Conservation (phyloP, 768 basidiomycete genomes). For the Plicaturopsis crispa region DNA sequence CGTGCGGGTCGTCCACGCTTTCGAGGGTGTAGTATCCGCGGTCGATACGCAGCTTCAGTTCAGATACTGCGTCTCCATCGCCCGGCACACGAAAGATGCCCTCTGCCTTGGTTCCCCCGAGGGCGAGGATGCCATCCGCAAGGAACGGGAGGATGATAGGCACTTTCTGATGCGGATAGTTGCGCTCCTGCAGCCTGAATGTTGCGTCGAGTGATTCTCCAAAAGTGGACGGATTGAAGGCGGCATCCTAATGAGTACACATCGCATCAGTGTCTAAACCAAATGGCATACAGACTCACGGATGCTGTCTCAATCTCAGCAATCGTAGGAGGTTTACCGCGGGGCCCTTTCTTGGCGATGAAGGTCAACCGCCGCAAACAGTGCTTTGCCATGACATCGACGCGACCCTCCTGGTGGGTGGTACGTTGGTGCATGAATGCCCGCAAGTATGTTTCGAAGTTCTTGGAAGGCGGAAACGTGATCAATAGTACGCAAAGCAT, state of each 20-base stretch:
- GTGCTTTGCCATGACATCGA: constrained; percentile 88
- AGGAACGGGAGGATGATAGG: constrained; percentile 94
- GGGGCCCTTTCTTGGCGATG: constrained; percentile 77
- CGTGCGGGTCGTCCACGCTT: constrained; percentile 84
- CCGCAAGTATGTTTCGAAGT: constrained; percentile 80
- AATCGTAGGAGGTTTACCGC: constrained; percentile 74
- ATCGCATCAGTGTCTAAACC: constrained; percentile 7
- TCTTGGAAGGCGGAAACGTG: constrained; percentile 89
- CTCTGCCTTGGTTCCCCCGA: constrained; percentile 78
- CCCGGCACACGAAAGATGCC: constrained; percentile 94
- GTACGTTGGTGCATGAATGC: constrained; percentile 73
- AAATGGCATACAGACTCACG: constrained; percentile 30
- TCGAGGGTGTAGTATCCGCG: constrained; percentile 87
- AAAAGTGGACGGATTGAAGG: constrained; percentile 92
- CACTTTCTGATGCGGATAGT: constrained; percentile 77
- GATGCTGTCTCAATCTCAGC: constrained; percentile 91
- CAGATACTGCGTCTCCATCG: constrained; percentile 81
- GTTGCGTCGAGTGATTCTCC: constrained; percentile 85
- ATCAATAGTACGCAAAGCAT: constrained; percentile 84
- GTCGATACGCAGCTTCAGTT: constrained; percentile 85
- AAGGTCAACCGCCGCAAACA: constrained; percentile 71
- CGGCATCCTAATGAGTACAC: constrained; percentile 65
- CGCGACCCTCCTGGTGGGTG: constrained; percentile 60
- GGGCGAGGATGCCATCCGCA: constrained; percentile 82
- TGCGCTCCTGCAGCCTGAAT: constrained; percentile 76